Base-by-base conservation (phyloP, 2,329 filamentous ascomycete genomes). In the Rhynchosporium graminicola region DNA sequence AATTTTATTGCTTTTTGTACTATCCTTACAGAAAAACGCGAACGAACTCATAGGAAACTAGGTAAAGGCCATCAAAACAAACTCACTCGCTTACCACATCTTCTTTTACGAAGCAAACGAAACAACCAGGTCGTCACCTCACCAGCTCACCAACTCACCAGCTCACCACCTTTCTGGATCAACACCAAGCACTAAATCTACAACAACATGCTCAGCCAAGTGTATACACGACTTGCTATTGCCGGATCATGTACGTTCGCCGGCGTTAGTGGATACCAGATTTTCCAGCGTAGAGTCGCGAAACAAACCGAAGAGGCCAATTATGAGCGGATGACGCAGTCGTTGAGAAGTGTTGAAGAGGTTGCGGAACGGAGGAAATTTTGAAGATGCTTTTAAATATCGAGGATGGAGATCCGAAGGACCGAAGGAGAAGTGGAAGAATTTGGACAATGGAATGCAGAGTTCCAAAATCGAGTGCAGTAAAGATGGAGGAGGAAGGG, bases 221-320 rank as follows among this genome's bases (percentile, higher is more conserved):
- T 56, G 4, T n/a, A 6, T 10, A 28, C 38, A 38, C 52, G 52
- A 7, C 52, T 56, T 26, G 52, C 52, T 10, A 38, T 56, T 26
- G 52, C 40, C 20, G 52, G 52, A 26, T 43, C 52, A 13, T 56
- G 36, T 20, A 43, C 52, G 2, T 56, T 56, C 6, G 52, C 52
- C 1, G 52, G 52, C 2, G 38, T 38, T 33, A 31, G 52, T 10
- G 52, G 52, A 1, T 45, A 43, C 26, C 52, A 56, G 52, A 31
- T 52, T 8, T 56, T 56, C 38, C 38, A 38, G 20, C 38, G 52
- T 10, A n/a, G 52, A 15, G 52, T 56, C 5, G 52, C 52, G 26
- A 56, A 31, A 38, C 52, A 56, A 26, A 15, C 43, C 28, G 52
- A 56, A 26, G 52, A 56, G 52, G 52, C 52, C 36, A 56, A 56